Evolutionary conservation across 2,329 filamentous ascomycete genomes (phyloP), one percentile per base, ranked within the genome.

Genomic region (Diaporthe longicolla): DNA sequence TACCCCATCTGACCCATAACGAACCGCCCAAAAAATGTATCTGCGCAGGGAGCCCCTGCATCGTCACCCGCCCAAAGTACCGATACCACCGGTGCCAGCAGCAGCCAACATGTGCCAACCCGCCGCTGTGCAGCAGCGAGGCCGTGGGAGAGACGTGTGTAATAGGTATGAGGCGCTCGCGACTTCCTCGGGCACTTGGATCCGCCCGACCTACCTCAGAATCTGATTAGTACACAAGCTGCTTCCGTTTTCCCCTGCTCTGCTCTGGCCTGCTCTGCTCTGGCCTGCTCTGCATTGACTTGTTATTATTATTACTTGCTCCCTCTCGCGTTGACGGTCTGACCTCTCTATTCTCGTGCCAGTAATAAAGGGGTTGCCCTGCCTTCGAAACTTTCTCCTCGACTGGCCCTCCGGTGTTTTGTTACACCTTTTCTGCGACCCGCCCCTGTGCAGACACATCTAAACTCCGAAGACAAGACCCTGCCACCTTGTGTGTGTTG

Each of bases 101-200:
- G 63, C n/a, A 52, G 61, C 63, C 59, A 63, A 54, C 63, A 66
- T 66, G 61, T 66, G 61, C 61, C 61, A 66, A 35, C 61, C 61
- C 58, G 58, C 58, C 58, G 43, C 15, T n/a, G n/a, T 24, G 37
- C 37, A 61, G 57, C 21, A 17, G 43, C 19, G 43, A 45, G 43
- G 10, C 8, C 40, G 45, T 24, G 45, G 24, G 48, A n/a, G 29
- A n/a, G 10, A 37, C 15, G 19, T 24, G 43, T 24, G 43, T 52
- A n/a, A n/a, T n/a, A n/a, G n/a, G n/a, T n/a, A 55, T 61, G 69
- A 71, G n/a, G 70, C 45, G 57, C 68, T 75, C 74, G 74, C 74
- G 74, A 75, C 72, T 69, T 71, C 73, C 74, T 75, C 74, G 74
- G 74, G 57, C 40, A 66, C 45, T 73, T 71, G 59, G 59, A n/a